A percentile compares a stretch with the other conserved stretches of the same genome.
These are phyloP conservation scores for Apophysomyces trapeziformis DNA, from an alignment of 371 early-diverging fungal species.

Conservation along the genomic window DNA sequence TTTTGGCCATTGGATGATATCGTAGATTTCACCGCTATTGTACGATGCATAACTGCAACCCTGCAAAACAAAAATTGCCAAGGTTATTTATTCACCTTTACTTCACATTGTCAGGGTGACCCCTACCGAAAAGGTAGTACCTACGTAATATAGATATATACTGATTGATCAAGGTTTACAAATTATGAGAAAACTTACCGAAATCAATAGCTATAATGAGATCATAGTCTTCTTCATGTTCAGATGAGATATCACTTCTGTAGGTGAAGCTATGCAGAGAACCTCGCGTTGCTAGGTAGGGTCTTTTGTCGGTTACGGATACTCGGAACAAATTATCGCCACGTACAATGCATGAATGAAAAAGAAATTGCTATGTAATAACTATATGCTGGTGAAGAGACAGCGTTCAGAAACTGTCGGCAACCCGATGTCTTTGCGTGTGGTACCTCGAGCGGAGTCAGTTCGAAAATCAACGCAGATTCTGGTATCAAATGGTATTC, in stretches of 20 bases:
- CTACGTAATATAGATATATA: constrained; percentile 9
- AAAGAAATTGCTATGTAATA: background rate
- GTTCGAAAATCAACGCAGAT: no score
- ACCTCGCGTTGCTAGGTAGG: background rate
- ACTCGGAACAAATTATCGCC: background rate
- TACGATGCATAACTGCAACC: constrained; percentile 31
- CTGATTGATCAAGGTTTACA: background rate
- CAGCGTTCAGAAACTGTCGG: no score
- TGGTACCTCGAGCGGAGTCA: no score
- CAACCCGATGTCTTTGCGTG: no score
- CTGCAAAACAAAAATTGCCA: background rate
- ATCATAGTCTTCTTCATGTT: no score
- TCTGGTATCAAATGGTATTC: no score
- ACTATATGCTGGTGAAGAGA: no score
- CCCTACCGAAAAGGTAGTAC: constrained; percentile 29
- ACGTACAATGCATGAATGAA: constrained; percentile 3
- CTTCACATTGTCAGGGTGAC: background rate
- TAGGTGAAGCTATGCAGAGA: background rate
- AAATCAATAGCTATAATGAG: constrained; percentile 30
- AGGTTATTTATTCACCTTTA: no score
- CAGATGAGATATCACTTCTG: constrained; percentile 10
- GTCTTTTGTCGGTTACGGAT: background rate
- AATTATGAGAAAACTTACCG: constrained; percentile 13
- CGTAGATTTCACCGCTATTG: constrained; percentile 24
- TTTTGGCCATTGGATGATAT: constrained; percentile 35